phyloP scores from a whole-genome alignment of 495 filamentous ascomycete species.

The Hypoxylon lienhwacheense region DNA sequence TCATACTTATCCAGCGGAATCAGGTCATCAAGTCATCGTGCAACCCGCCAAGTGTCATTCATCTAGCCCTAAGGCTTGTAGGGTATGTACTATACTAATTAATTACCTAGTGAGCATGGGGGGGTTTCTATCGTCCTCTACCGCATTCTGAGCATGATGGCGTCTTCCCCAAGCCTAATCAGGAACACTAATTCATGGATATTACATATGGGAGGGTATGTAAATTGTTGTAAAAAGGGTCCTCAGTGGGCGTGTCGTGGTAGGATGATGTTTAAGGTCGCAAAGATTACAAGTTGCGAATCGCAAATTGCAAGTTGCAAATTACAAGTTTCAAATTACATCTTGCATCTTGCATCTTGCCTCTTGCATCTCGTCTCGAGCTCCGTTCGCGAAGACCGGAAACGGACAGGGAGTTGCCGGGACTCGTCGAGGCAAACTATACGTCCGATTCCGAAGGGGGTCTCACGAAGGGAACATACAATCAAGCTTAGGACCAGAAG shows the following conservation, averaged over 20 bases:
- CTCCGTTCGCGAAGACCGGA: slow-evolving; percentile 1
- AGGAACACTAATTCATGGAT: slow-evolving; percentile 1
- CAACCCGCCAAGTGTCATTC: no score
- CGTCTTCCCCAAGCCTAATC: slow-evolving; percentile 39
- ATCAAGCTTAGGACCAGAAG: slow-evolving; percentile 22
- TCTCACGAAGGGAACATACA: slow-evolving; percentile 29
- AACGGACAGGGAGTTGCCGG: slow-evolving; percentile 16
- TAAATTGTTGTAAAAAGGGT: no score
- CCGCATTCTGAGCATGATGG: slow-evolving; percentile 11
- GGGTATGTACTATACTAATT: no score
- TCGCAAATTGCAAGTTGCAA: no score
- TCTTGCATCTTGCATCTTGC: no score
- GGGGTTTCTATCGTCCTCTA: not conserved
- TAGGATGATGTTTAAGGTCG: no score
- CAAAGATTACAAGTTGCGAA: no score
- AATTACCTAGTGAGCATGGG: no score
- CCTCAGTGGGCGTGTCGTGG: no score
- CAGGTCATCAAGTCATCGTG: not conserved
- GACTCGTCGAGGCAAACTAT: slow-evolving; percentile 20
- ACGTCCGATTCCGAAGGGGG: slow-evolving; percentile 38
- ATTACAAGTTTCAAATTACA: no score
- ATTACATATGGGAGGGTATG: no score
- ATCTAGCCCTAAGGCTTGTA: no score
- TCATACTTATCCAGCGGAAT: slow-evolving; percentile 11
- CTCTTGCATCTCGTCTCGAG: slow-evolving; percentile 10